Evolutionary conservation across 2,329 filamentous ascomycete genomes (phyloP), one percentile per base, ranked within the genome.

Genomic region (Talaromyces islandicus): DNA sequence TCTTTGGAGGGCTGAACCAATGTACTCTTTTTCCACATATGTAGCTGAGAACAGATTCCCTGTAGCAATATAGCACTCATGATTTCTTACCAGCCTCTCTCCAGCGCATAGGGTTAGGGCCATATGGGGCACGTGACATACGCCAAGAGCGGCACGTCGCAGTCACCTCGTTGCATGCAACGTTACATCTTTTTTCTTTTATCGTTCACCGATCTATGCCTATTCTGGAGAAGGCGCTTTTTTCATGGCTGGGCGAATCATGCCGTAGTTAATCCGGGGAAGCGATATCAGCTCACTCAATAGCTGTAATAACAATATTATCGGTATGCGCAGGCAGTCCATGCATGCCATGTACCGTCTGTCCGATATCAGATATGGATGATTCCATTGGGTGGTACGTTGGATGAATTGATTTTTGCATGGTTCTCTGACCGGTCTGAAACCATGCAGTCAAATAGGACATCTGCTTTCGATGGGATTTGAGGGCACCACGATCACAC

Each of bases 401-500:
- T 24, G 21, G n/a, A 21, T 12, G 43, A 46, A 11, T 24, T 24
- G 14, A 38, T 24, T 12, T 7, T 46, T 46, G 21, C 17, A 46
- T 10, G 12, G 11, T 46, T 46, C 10, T 21, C 1, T 46, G 5
- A 21, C 43, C 11, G 43, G 11, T 46, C 9, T 24, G 5, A 46
- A 12, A 21, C 11, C 19, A 5, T 46, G 21, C 24, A 60, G 59
- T 25, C 48, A 60, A 17, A 60, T 60, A 32, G 59, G 59, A 5
- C 27, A 27, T 30, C 50, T 60, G 17, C 51, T 60, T 21, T 60
- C 59, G 11, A 57, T 60, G 59, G 59, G 59, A 43, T 60, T 60
- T 11, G 59, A 60, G 54, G 59, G 59, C 43, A 60, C 59, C n/a
- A 54, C 59, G 35, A 30, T 60, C 38, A 60, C 59, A 19, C 59